Percentiles rank a stretch among this genome's conserved stretches.
These are phyloP conservation scores for Spirogloea muscicola DNA, from an alignment of 139 green algal genomes.

Conservation along the genomic window DNA sequence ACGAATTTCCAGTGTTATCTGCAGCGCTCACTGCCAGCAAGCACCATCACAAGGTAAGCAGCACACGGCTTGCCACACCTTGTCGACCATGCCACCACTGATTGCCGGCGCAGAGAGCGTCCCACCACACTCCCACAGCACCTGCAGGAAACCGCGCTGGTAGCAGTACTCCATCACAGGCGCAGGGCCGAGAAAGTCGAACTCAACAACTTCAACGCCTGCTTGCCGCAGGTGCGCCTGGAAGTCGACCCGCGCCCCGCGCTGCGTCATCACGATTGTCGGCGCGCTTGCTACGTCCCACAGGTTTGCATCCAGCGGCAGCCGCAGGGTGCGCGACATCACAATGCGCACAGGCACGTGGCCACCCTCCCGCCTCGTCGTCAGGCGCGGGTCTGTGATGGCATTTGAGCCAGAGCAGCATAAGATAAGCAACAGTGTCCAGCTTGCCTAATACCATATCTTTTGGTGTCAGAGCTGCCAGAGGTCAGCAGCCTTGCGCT, in stretches of 20 bases:
- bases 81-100: conserved; percentile 79
- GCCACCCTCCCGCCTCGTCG: conserved; percentile 78
- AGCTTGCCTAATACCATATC: too few species aligned
- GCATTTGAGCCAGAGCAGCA: background rate
- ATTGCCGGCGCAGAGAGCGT: conserved; percentile 91
- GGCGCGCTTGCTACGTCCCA: conserved; percentile 83
- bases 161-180: conserved; percentile 73
- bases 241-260: conserved; percentile 58
- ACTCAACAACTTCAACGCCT: conserved; percentile 96
- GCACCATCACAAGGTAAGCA: too few species aligned
- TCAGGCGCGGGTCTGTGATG: conserved; percentile 77
- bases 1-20: too few species aligned
- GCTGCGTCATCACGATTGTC: conserved; percentile 96
- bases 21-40: too few species aligned
- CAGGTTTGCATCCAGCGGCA: conserved; percentile 82
- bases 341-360: conserved; percentile 85
- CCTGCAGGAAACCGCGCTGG: conserved; percentile 83
- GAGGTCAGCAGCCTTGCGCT: too few species aligned
- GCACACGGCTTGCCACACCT: conserved; percentile 42
- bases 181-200: conserved; percentile 87
- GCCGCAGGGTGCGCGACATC: conserved; percentile 84
- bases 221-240: conserved; percentile 19
- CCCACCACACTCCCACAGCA: conserved; percentile 97
- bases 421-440: too few species aligned
- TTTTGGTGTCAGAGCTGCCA: too few species aligned